Evolutionary conservation across 225 moss, liverwort and hornwort genomes (phyloP).

Genomic region (Neckera pumila): DNA sequence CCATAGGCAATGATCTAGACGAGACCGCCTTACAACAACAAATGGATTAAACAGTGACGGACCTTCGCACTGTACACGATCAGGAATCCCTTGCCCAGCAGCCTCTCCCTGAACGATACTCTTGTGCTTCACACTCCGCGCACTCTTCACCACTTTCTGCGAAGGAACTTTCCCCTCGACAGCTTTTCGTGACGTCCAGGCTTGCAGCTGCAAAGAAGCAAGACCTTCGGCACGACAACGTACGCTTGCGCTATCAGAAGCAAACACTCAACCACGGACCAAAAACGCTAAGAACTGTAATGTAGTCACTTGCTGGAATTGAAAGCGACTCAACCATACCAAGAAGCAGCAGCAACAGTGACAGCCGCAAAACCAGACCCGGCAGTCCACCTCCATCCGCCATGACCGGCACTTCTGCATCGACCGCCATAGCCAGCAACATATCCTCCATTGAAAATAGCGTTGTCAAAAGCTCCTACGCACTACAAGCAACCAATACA

Average conservation of each 20-base stretch:
- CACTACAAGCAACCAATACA: background rate
- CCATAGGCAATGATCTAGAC: background rate
- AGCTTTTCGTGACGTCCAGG: background rate
- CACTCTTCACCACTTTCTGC: background rate
- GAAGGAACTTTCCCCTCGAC: background rate
- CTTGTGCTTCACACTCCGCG: constrained; percentile 6
- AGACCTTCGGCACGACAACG: constrained; percentile 3
- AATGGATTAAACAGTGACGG: background rate
- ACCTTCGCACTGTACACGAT: constrained; percentile 35
- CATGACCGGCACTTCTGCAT: background rate
- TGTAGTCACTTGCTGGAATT: background rate
- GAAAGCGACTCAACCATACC: background rate
- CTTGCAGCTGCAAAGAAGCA: constrained; percentile 17
- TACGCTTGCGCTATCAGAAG: background rate
- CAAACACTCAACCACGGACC: background rate
- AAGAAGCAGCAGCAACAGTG: constrained; percentile 11
- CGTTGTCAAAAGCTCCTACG: background rate
- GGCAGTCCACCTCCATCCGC: background rate
- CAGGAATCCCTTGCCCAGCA: constrained; percentile 21
- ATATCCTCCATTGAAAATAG: background rate
- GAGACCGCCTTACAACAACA: background rate
- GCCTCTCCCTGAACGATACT: constrained; percentile 15
- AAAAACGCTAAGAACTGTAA: background rate
- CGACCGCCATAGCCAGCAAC: background rate
- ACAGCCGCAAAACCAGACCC: background rate